phyloP scores from a whole-genome alignment of 1,284 basidiomycete genomes.

The Apiotrichum akiyoshidainum region DNA sequence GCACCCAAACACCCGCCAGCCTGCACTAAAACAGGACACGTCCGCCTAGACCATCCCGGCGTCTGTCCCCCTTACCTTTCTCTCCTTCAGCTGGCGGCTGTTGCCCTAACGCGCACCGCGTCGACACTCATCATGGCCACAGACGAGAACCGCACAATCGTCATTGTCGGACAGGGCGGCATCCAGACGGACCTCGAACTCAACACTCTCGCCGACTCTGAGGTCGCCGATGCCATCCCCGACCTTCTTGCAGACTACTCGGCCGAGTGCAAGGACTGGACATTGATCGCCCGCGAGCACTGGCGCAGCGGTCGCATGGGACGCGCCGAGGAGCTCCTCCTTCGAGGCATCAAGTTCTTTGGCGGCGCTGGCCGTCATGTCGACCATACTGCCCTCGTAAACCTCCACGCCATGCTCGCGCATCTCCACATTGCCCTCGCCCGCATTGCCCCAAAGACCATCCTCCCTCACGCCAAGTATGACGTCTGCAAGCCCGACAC shows the following conservation, averaged over 20 bases:
- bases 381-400: constrained; percentile 49
- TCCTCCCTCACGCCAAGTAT: constrained; percentile 66
- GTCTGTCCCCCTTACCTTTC: neutral
- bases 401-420: constrained; percentile 73
- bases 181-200: constrained; percentile 50
- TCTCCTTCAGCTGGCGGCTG: neutral
- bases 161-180: constrained; percentile 43
- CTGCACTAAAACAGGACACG: too few species aligned
- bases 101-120: neutral
- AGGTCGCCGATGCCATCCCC: constrained; percentile 45
- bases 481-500: constrained; percentile 63
- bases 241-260: constrained; percentile 43
- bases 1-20: too few species aligned
- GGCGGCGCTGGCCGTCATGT: constrained; percentile 42
- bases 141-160: constrained; percentile 21
- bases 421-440: constrained; percentile 76
- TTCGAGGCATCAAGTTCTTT: constrained; percentile 44
- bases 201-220: constrained; percentile 44
- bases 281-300: constrained; percentile 49
- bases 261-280: constrained; percentile 51
- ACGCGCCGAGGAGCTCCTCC: constrained; percentile 44
- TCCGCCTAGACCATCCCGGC: too few species aligned
- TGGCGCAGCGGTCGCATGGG: constrained; percentile 40
- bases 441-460: constrained; percentile 72
- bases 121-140: constrained; percentile 18